phyloP scores from a whole-genome alignment of 345 rosid species.

The Moricandia moricandioides region DNA sequence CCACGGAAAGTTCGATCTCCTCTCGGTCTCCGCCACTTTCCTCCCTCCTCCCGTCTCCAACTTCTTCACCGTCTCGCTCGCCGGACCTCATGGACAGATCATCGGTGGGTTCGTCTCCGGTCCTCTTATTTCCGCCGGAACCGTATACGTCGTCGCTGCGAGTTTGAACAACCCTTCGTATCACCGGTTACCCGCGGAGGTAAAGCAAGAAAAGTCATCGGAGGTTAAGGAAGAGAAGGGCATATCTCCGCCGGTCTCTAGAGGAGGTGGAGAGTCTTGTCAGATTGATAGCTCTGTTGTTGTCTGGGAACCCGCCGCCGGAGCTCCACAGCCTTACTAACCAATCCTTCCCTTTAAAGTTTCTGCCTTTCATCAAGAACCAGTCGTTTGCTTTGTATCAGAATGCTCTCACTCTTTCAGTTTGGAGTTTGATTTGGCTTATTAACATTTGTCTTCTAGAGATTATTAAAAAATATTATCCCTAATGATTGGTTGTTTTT shows the following conservation, averaged over 20 bases:
- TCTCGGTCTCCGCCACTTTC: slow-evolving; percentile 81
- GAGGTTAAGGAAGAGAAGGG: slow-evolving; percentile 49
- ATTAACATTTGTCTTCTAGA: background rate
- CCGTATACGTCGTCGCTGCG: slow-evolving; percentile 74
- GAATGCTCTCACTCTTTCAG: background rate
- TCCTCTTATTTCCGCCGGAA: slow-evolving; percentile 58
- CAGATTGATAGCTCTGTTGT: slow-evolving; percentile 59
- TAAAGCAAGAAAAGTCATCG: slow-evolving; percentile 42
- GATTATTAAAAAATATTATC: background rate
- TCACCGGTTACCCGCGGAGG: slow-evolving; percentile 54
- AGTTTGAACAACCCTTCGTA: slow-evolving; percentile 71
- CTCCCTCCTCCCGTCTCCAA: slow-evolving; percentile 53
- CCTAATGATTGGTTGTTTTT: background rate
- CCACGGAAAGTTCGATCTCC: slow-evolving; percentile 87
- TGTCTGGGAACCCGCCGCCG: slow-evolving; percentile 70
- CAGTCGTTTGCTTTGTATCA: background rate
- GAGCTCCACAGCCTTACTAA: slow-evolving; percentile 55
- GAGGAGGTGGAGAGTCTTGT: slow-evolving; percentile 48
- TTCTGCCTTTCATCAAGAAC: background rate
- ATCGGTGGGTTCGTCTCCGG: slow-evolving; percentile 86
- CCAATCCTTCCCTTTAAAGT: background rate
- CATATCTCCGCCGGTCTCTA: slow-evolving; percentile 56
- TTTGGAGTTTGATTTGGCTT: background rate
- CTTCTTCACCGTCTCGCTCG: slow-evolving; percentile 64
- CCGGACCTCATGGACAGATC: slow-evolving; percentile 93